Percentiles rank a stretch among this genome's conserved stretches.
Evolutionary conservation across 2,329 filamentous ascomycete genomes (phyloP).

Genomic region (Fonsecaea nubica): DNA sequence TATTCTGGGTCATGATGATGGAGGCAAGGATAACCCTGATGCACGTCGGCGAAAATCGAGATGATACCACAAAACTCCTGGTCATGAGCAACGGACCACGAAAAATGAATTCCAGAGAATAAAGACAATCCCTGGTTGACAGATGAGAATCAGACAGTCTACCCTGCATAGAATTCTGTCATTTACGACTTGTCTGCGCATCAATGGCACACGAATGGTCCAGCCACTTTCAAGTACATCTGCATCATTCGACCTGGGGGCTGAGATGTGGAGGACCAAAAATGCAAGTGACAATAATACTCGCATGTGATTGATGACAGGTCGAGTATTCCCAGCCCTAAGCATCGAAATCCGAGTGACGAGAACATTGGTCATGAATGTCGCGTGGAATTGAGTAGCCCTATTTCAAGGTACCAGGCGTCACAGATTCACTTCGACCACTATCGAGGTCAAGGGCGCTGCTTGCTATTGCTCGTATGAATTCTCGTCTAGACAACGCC

Average conservation of each 20-base stretch:
- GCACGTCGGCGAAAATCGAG: slow-evolving; percentile 3
- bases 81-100: slow-evolving; percentile 7
- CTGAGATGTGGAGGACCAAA: background rate
- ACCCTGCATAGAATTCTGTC: background rate
- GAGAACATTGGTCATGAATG: background rate
- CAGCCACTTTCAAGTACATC: background rate
- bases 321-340: background rate
- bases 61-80: slow-evolving; percentile 18
- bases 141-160: background rate
- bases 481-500: background rate
- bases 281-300: background rate
- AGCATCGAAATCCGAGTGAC: background rate
- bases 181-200: background rate
- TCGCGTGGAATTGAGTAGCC: background rate
- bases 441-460: background rate
- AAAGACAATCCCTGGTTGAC: background rate
- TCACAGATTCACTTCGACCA: background rate
- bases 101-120: background rate
- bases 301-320: background rate
- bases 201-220: background rate
- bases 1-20: background rate
- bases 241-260: background rate
- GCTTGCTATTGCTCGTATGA: background rate
- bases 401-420: slow-evolving; percentile 5
- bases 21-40: background rate